A percentile compares a stretch with the other conserved stretches of the same genome.
Evolutionary conservation across 2,329 filamentous ascomycete species (phyloP).

Genomic region (Hyphodiscus sp.): DNA sequence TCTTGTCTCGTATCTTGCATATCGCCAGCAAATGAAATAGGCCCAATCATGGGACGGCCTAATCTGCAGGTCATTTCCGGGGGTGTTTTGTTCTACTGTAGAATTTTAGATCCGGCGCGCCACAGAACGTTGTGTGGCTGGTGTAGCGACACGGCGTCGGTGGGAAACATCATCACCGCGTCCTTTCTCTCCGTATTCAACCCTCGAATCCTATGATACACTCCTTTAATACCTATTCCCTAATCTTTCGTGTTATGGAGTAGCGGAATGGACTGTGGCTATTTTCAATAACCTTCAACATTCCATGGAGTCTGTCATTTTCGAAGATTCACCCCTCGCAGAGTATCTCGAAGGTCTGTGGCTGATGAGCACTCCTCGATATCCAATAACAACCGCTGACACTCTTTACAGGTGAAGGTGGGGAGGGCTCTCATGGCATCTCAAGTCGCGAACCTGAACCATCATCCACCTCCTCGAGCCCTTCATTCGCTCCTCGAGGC

Average conservation of each 20-base stretch:
- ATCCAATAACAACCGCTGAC: neutral
- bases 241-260: neutral
- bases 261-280: conserved; percentile 1
- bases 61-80: too few relatives aligned
- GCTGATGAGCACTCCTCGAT: neutral
- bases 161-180: neutral
- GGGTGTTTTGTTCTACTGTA: too few relatives aligned
- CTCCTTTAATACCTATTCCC: neutral
- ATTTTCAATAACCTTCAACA: conserved; percentile 9
- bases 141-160: neutral
- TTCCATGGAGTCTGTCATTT: conserved; percentile 79
- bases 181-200: neutral
- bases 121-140: neutral
- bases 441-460: conserved; percentile 14
- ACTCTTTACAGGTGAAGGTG: conserved; percentile 36
- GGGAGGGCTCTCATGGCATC: conserved; percentile 32
- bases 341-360: conserved; percentile 78
- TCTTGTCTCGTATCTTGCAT: too few relatives aligned
- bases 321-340: conserved; percentile 80
- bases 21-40: too few relatives aligned
- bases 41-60: too few relatives aligned
- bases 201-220: neutral
- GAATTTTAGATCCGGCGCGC: too few relatives aligned
- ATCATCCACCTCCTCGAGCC: conserved; percentile 23
- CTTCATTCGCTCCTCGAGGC: conserved; percentile 49